Evolutionary conservation across 768 basidiomycete species (phyloP).

Genomic region (Mycena maculata): DNA sequence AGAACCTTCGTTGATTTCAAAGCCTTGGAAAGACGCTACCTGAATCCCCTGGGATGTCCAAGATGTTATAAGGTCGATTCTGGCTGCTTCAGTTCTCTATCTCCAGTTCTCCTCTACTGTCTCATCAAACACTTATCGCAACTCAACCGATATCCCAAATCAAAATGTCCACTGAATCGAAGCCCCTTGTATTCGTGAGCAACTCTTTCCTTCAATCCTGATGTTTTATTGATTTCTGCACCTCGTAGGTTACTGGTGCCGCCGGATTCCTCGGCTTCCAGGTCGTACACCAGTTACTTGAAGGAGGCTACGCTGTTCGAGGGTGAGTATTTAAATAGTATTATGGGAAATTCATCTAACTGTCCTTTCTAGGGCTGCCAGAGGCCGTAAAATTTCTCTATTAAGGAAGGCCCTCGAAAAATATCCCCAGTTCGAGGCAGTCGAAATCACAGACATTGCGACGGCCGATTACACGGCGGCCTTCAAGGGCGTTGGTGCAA

Average conservation of each 20-base stretch:
- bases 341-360: neutral
- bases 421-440: slow-evolving; percentile 31
- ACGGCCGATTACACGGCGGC: slow-evolving; percentile 25
- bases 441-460: slow-evolving; percentile 34
- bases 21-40: neutral
- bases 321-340: neutral
- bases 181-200: slow-evolving; percentile 27
- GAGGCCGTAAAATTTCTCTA: slow-evolving; percentile 31
- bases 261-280: slow-evolving; percentile 34
- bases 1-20: neutral
- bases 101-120: neutral
- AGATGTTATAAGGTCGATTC: neutral
- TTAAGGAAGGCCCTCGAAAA: slow-evolving; percentile 31
- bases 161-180: slow-evolving; percentile 32
- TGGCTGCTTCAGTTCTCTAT: neutral
- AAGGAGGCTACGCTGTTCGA: slow-evolving; percentile 33
- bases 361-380: slow-evolving; percentile 21
- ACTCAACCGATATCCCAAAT: neutral
- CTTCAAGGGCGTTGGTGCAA: slow-evolving; percentile 25
- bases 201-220: neutral
- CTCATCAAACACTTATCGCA: too few species aligned
- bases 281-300: slow-evolving; percentile 31
- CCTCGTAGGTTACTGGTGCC: slow-evolving; percentile 14
- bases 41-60: neutral
- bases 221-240: neutral